Percentiles rank a stretch among this genome's conserved stretches.
These are phyloP conservation scores for Ambrosiella beaveri DNA, from an alignment of 2,329 filamentous ascomycete species.

Conservation along the genomic window DNA sequence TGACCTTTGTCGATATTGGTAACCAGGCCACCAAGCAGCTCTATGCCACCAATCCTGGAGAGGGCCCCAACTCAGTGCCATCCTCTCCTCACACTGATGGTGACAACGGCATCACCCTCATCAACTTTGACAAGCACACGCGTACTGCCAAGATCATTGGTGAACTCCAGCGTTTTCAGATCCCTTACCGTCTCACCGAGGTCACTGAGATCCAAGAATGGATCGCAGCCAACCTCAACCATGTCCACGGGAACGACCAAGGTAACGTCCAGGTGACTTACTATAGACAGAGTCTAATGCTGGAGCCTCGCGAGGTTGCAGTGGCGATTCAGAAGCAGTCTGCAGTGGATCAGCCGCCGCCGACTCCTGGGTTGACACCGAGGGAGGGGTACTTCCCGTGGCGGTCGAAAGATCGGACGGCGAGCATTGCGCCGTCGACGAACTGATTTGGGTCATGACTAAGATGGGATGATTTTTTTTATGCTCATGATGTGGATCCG, in stretches of 20 bases:
- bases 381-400: slow-evolving; percentile 30
- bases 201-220: slow-evolving; percentile 83
- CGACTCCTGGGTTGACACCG: slow-evolving; percentile 16
- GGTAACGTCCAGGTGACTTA: slow-evolving; percentile 42
- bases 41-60: slow-evolving; percentile 21
- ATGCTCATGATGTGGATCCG: background rate
- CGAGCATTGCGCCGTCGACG: slow-evolving; percentile 6
- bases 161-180: slow-evolving; percentile 89
- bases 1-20: slow-evolving; percentile 90
- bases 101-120: slow-evolving; percentile 53
- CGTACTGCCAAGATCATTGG: slow-evolving; percentile 91
- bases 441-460: background rate
- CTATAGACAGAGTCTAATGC: slow-evolving; percentile 67
- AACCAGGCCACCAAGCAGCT: slow-evolving; percentile 75
- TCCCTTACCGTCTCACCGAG: slow-evolving; percentile 70
- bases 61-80: slow-evolving; percentile 29
- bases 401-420: slow-evolving; percentile 31
- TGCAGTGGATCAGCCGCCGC: slow-evolving; percentile 13
- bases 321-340: slow-evolving; percentile 20
- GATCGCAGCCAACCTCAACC: slow-evolving; percentile 66
- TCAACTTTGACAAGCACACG: slow-evolving; percentile 96
- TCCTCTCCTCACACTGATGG: slow-evolving; percentile 30
- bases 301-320: slow-evolving; percentile 54
- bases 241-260: slow-evolving; percentile 46
- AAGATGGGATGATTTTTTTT: background rate